Base-by-base conservation (phyloP, 2,329 filamentous ascomycete genomes). In the Fusarium protoensiforme region DNA sequence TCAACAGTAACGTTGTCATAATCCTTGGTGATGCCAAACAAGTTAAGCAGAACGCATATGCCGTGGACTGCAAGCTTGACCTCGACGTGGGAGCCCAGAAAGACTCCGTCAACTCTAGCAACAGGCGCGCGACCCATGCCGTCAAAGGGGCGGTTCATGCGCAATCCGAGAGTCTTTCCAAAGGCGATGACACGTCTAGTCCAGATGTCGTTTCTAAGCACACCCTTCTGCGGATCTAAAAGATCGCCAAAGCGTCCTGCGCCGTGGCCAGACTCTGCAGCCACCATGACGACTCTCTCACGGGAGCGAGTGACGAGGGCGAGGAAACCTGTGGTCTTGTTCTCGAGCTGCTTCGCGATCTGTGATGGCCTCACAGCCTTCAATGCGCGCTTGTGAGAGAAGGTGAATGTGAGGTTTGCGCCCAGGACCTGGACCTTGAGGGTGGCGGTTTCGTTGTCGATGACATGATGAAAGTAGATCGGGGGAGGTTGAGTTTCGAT, bases 31-130 rank as follows among this genome's bases (percentile, higher is more conserved):
- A 82, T 77, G 16, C 51, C 61, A 46, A 80, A 81, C 3, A 61
- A 63, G 1, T 63, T 59, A 0, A 84, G 73, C 0, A 84, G 67
- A 0, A 78, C 60, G 9, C 78, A 78, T 0, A 84, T 57, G 0
- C 79, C 80, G 22, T 83, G 79, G 0, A 80, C 76, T 0, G 83
- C 81, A 0, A 85, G 78, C 64, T 85, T 85, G 18, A 82, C 81
- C 65, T 85, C 84, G 1, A 83, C 80, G 24, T 85, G 84, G 0
- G 80, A 78, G 0, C 80, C 81, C 1, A 77, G 74, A 46, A 81
- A 82, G 14, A 80, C 68, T 5, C 82, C 80, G 57, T 63, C 31
- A 63, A 63, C 20, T 60, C 38, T 3, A 14, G 63, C 29, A 9
- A 53, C 27, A 7, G 51, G 56, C 6, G 53, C 58, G 11, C 54